Evolutionary conservation across 1,284 basidiomycete species (phyloP).

Genomic region (Pseudozyma flocculosa): DNA sequence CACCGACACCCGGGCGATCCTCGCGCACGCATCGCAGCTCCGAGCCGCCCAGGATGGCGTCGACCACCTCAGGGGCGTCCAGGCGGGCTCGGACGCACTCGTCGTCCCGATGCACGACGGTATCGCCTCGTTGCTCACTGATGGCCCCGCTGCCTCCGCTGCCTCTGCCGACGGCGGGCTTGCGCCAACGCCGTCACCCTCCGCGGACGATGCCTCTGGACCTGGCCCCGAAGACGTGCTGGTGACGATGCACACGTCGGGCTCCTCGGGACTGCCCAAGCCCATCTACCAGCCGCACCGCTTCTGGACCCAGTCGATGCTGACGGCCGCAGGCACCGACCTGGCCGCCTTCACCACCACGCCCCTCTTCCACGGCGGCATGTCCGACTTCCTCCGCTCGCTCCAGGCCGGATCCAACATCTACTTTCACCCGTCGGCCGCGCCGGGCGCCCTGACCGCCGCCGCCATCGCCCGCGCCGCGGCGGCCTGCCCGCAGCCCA

Average conservation of each 20-base stretch:
- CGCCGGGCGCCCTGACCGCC: constrained; percentile 54
- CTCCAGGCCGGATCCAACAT: constrained; percentile 59
- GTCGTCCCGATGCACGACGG: neutral
- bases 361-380: constrained; percentile 61
- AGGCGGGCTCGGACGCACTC: neutral
- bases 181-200: too few relatives aligned
- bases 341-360: constrained; percentile 60
- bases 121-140: too few relatives aligned
- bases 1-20: constrained; percentile 63
- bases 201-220: constrained; percentile 5
- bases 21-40: constrained; percentile 60
- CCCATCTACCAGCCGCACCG: constrained; percentile 51
- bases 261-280: constrained; percentile 65
- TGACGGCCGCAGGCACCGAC: constrained; percentile 30
- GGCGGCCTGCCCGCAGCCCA: constrained; percentile 31
- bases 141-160: too few relatives aligned
- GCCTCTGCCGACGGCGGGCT: too few relatives aligned
- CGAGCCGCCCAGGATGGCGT: constrained; percentile 54
- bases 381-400: constrained; percentile 59
- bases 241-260: constrained; percentile 68
- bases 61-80: neutral
- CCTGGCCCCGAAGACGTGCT: constrained; percentile 57
- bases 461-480: constrained; percentile 54
- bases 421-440: constrained; percentile 58
- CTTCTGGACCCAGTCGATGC: constrained; percentile 38